A percentile compares a stretch with the other conserved stretches of the same genome.
Conservation (phyloP, 2,329 filamentous ascomycete species). For the Phyllosticta paracitricarpa region DNA sequence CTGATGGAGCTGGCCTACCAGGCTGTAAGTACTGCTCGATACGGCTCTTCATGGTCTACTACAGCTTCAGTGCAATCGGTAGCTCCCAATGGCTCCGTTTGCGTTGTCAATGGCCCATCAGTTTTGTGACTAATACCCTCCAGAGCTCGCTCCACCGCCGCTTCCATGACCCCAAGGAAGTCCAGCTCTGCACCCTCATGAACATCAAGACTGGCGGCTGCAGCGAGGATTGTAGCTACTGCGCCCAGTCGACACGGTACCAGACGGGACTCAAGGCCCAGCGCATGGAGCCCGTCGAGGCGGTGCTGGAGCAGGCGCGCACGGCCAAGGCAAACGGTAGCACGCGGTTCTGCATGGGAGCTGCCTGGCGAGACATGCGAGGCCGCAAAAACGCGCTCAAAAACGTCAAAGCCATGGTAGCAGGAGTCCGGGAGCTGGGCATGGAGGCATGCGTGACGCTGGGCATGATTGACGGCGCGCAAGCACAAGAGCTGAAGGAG, state of each 20-base stretch:
- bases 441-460: conserved; percentile 94
- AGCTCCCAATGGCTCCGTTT: background rate
- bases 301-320: conserved; percentile 67
- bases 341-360: conserved; percentile 91
- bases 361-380: conserved; percentile 89
- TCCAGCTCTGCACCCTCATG: conserved; percentile 91
- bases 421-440: conserved; percentile 66
- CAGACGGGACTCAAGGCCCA: conserved; percentile 67
- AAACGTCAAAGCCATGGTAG: conserved; percentile 80
- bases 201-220: conserved; percentile 95
- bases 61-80: background rate
- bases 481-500: conserved; percentile 72
- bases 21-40: conserved; percentile 44
- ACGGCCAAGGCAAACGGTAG: conserved; percentile 74
- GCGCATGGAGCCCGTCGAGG: conserved; percentile 68
- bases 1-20: conserved; percentile 69
- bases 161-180: conserved; percentile 73
- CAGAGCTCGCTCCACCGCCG: conserved; percentile 70
- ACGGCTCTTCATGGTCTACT: background rate
- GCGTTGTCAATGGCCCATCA: background rate
- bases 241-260: conserved; percentile 78
- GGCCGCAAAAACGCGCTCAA: conserved; percentile 73
- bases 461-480: conserved; percentile 76
- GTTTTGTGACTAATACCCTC: background rate
- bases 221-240: conserved; percentile 88